Conservation (phyloP, 768 basidiomycete species). For the Tulasnella sp. region DNA sequence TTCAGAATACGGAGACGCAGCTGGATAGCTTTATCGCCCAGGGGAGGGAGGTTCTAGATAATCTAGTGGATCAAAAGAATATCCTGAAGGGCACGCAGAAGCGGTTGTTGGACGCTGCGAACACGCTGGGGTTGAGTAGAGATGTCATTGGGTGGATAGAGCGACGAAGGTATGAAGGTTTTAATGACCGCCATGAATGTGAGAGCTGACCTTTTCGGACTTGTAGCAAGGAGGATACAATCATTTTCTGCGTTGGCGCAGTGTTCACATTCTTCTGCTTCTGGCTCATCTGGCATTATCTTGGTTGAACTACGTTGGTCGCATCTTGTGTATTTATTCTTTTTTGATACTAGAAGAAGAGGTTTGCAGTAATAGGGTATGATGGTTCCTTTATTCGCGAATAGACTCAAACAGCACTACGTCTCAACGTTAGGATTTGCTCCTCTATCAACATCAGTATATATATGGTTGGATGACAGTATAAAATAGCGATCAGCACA, state of each 20-base stretch:
- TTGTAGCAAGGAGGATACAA: conserved; percentile 86
- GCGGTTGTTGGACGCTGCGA: conserved; percentile 78
- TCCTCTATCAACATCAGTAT: neutral
- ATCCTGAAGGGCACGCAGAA: conserved; percentile 92
- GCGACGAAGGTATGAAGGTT: conserved; percentile 62
- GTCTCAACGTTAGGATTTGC: neutral
- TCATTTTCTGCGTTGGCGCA: conserved; percentile 80
- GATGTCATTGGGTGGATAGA: conserved; percentile 98
- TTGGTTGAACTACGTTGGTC: conserved; percentile 36
- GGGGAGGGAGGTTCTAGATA: conserved; percentile 83
- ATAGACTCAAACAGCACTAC: no score
- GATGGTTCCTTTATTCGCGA: no score
- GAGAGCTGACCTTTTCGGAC: neutral
- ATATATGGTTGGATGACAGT: neutral
- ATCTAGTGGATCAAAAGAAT: conserved; percentile 83
- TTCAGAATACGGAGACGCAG: conserved; percentile 67
- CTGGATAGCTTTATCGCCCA: conserved; percentile 89
- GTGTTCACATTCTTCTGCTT: conserved; percentile 87
- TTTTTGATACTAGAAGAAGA: neutral
- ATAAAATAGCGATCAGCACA: neutral
- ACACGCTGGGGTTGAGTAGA: conserved; percentile 85
- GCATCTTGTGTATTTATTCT: conserved; percentile 1
- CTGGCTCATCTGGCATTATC: conserved; percentile 82
- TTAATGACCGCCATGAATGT: neutral
- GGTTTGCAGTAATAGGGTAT: no score